Evolutionary conservation across 1,284 basidiomycete species (phyloP).

Genomic region (Papiliotrema laurentii): DNA sequence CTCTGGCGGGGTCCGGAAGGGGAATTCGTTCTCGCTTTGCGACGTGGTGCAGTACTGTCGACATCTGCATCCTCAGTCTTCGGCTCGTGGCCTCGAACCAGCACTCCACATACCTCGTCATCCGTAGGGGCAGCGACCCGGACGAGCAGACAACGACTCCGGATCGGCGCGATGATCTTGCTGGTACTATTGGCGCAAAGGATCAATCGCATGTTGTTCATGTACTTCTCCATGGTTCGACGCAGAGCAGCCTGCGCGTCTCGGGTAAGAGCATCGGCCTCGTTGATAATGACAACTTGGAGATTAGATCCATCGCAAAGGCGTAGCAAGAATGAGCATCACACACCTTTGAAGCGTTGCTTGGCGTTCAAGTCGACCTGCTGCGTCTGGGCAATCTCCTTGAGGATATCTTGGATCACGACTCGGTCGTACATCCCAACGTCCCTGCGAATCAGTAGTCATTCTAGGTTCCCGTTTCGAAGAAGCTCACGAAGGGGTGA

Average conservation of each 20-base stretch:
- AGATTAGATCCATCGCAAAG: not conserved
- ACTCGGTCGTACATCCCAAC: constrained; percentile 93
- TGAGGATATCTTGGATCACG: constrained; percentile 94
- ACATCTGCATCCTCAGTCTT: constrained; percentile 73
- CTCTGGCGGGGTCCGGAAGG: constrained; percentile 68
- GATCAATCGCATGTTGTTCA: constrained; percentile 94
- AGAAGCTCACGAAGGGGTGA: constrained; percentile 78
- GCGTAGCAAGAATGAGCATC: not conserved
- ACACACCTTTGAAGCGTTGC: constrained; percentile 88
- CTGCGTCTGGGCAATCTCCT: constrained; percentile 98
- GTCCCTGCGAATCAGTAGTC: constrained; percentile 58
- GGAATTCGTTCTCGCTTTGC: constrained; percentile 77
- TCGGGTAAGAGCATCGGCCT: constrained; percentile 88
- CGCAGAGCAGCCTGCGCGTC: constrained; percentile 96
- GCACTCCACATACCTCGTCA: constrained; percentile 59
- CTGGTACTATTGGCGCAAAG: constrained; percentile 97
- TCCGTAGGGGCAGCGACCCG: constrained; percentile 82
- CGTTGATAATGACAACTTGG: constrained; percentile 95
- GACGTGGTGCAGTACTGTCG: constrained; percentile 70
- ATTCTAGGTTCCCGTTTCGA: not conserved
- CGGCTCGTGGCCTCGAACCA: not conserved
- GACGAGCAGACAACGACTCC: constrained; percentile 88
- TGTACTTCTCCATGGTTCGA: constrained; percentile 99
- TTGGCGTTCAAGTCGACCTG: constrained; percentile 94
- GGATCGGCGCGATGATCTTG: constrained; percentile 94